Conservation (phyloP, 352 stramenopile species). For the Phytophthora uliginosa region DNA sequence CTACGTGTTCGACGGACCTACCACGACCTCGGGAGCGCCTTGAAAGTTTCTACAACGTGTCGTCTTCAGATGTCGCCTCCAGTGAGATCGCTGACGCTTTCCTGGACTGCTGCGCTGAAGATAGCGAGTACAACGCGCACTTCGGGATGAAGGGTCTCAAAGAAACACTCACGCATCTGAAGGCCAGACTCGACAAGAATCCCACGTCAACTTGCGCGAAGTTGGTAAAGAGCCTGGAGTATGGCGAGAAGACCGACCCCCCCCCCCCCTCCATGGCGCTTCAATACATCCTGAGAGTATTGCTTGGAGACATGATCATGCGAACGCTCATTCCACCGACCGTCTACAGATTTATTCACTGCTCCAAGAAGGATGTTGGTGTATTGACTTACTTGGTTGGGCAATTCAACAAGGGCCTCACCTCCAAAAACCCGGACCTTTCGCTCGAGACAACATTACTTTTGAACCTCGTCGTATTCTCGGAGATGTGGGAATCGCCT, state of each 20-base stretch:
- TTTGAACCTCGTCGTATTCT: background rate
- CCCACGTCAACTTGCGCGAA: constrained; percentile 3
- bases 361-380: background rate
- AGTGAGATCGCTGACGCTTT: background rate
- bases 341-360: constrained; percentile 1
- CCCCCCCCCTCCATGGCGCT: background rate
- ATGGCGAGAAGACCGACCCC: background rate
- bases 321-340: background rate
- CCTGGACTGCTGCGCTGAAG: background rate
- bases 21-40: background rate
- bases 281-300: background rate
- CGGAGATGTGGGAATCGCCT: constrained; percentile 4
- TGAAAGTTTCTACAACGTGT: background rate
- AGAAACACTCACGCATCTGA: background rate
- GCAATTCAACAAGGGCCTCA: too few species aligned
- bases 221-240: background rate
- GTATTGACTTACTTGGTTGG: background rate
- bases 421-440: too few species aligned
- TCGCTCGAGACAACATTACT: background rate
- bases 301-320: background rate
- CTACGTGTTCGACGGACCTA: background rate
- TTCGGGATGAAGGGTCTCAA: constrained; percentile 6
- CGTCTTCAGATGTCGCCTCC: background rate
- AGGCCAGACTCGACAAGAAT: constrained; percentile 1
- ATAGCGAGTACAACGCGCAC: background rate